A percentile compares a stretch with the other conserved stretches of the same genome.
Evolutionary conservation across 306 rosid species (phyloP).

Genomic region (Nissolia schottii): DNA sequence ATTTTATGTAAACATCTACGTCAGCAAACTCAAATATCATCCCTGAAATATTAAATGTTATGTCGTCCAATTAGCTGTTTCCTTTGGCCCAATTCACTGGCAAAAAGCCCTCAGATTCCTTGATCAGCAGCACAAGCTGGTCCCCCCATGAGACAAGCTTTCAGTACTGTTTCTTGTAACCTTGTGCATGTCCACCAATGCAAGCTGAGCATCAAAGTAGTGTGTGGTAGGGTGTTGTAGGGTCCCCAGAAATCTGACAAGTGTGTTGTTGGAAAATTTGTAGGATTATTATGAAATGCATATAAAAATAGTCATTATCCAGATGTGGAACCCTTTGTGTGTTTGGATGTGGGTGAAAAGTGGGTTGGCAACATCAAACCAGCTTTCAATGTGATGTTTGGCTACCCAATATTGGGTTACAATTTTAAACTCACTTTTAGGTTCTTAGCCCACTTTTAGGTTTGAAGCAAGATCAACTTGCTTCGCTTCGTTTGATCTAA

Average conservation of each 20-base stretch:
- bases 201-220: conserved; percentile 15
- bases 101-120: conserved; percentile 19
- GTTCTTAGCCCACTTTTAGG: too few relatives aligned
- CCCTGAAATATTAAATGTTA: conserved; percentile 1
- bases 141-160: conserved; percentile 23
- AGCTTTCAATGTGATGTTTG: too few relatives aligned
- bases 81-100: not conserved
- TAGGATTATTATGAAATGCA: not conserved
- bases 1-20: not conserved
- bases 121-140: conserved; percentile 22
- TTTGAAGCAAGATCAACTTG: too few relatives aligned
- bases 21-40: not conserved
- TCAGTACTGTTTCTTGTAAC: conserved; percentile 6
- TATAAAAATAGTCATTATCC: not conserved
- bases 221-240: conserved; percentile 12
- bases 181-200: conserved; percentile 19
- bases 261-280: not conserved
- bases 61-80: conserved; percentile 15
- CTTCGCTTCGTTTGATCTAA: too few relatives aligned
- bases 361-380: too few relatives aligned
- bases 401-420: too few relatives aligned
- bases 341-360: too few relatives aligned
- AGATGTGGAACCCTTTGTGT: too few relatives aligned
- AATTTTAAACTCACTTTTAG: too few relatives aligned
- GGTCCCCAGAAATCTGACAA: not conserved